Evolutionary conservation across 2,329 filamentous ascomycete genomes (phyloP), one percentile per base, ranked within the genome.

Genomic region (Trichoderma citrinoviride): DNA sequence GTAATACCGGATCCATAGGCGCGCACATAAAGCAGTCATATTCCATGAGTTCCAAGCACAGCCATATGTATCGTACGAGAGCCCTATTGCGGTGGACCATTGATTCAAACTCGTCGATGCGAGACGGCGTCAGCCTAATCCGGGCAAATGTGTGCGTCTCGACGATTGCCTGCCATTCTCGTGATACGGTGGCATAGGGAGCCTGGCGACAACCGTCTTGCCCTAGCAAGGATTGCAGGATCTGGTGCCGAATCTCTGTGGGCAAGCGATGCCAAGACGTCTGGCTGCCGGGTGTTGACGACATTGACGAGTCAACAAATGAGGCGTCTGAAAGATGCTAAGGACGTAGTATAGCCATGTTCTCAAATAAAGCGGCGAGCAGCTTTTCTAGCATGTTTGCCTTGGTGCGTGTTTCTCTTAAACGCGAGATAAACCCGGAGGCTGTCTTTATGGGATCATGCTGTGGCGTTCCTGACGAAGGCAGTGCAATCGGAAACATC

Each of bases 151-250:
- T 74, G 49, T 71, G 64, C 47, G 47, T 69, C 71, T 76, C 72
- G 62, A 76, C 61, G 14, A 65, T 57, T 8, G 52, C 65, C 65
- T 75, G 72, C 75, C 73, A 76, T 49, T 74, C 72, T 67, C 71
- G 68, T 37, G 70, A 77, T 23, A 76, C 74, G 17, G 71, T 71
- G 64, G 71, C 73, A 17, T 72, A 69, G 68, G 25, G 23, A 65
- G 53, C 66, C 64, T 72, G 53, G 17, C 25, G 67, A 57, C 70
- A 69, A 17, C 61, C 70, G 43, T 72, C 68, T 12, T 67, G 64
- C 8, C 5, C 33, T 10, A 70, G 33, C 40, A 73, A 56, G 43
- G 29, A 49, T 57, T 70, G 41, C 2, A 74, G 52, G 53, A 74
- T 70, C 15, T 68, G 37, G 54, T 0, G 14, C 41, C 37, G 60